phyloP scores from a whole-genome alignment of 2,329 filamentous ascomycete species.

The Graphium sp. region DNA sequence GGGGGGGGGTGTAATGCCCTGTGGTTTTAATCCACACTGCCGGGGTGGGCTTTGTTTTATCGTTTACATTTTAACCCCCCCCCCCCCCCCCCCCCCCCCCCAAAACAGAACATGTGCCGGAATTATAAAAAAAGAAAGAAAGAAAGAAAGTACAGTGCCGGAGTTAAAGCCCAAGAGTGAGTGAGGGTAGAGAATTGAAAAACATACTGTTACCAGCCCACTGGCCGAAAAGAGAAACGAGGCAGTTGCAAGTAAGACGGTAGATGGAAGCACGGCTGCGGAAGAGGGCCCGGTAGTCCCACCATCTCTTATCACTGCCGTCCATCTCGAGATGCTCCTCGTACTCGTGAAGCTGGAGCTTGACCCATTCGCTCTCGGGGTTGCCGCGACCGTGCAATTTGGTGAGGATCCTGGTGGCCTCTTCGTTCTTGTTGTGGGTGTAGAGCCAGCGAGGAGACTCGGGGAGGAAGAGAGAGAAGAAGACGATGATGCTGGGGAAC shows the following conservation, averaged over 20 bases:
- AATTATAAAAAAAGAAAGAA: too few relatives aligned
- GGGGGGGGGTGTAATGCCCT: too few relatives aligned
- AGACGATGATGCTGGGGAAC: slow-evolving; percentile 28
- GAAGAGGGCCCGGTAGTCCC: slow-evolving; percentile 36
- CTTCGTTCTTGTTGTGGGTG: slow-evolving; percentile 19
- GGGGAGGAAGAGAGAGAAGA: slow-evolving; percentile 24
- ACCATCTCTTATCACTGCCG: slow-evolving; percentile 36
- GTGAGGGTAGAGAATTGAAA: slow-evolving; percentile 37
- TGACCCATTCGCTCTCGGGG: slow-evolving; percentile 28
- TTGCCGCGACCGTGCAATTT: slow-evolving; percentile 34
- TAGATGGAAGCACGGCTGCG: slow-evolving; percentile 27
- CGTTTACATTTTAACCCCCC: too few relatives aligned
- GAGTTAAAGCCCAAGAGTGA: too few relatives aligned
- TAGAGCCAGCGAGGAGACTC: slow-evolving; percentile 30
- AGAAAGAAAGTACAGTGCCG: too few relatives aligned
- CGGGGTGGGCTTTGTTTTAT: too few relatives aligned
- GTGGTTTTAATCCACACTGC: too few relatives aligned
- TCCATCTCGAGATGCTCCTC: slow-evolving; percentile 24
- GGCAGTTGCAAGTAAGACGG: slow-evolving; percentile 31
- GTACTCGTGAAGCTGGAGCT: slow-evolving; percentile 33
- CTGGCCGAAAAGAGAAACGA: slow-evolving; percentile 34
- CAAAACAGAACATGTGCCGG: too few relatives aligned
- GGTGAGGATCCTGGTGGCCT: slow-evolving; percentile 23
- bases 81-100: too few relatives aligned
- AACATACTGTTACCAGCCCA: slow-evolving; percentile 29